Percentiles rank a stretch among this genome's conserved stretches.
phyloP scores from a whole-genome alignment of 2,329 filamentous ascomycete genomes.

The Paecilomyces dactylethromorphus region DNA sequence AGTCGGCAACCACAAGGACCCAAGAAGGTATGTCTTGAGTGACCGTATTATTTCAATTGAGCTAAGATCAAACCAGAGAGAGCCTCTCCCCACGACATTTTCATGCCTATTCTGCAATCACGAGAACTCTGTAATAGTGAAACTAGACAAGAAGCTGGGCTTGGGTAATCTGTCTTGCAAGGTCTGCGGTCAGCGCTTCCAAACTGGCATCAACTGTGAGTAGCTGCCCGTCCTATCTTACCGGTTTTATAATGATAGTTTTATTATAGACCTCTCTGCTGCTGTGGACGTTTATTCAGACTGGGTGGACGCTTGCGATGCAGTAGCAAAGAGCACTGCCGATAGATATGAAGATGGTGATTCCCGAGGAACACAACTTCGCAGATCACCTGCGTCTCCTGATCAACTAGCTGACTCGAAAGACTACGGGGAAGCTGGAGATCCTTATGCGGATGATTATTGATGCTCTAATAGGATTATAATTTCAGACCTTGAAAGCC shows the following conservation, averaged over 20 bases:
- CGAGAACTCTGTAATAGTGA: conserved; percentile 84
- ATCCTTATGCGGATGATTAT: conserved; percentile 23
- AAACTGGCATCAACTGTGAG: conserved; percentile 87
- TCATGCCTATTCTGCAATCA: conserved; percentile 98
- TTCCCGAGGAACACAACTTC: conserved; percentile 10
- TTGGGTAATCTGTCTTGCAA: conserved; percentile 83
- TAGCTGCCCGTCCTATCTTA: conserved; percentile 7
- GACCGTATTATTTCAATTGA: conserved; percentile 5
- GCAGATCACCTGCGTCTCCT: conserved; percentile 10
- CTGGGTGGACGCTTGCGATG: conserved; percentile 92
- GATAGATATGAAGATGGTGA: conserved; percentile 24
- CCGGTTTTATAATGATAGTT: neutral
- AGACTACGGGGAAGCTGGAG: conserved; percentile 10
- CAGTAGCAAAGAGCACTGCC: conserved; percentile 58
- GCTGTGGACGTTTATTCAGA: conserved; percentile 95
- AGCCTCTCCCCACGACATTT: conserved; percentile 64
- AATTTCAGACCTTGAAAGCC: neutral
- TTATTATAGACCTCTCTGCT: conserved; percentile 68
- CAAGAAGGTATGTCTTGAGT: conserved; percentile 59
- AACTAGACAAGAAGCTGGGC: conserved; percentile 87
- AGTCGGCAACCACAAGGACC: conserved; percentile 73
- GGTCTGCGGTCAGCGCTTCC: conserved; percentile 87
- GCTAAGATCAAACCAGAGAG: conserved; percentile 25
- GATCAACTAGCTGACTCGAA: conserved; percentile 12
- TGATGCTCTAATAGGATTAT: conserved; percentile 10